Percentiles rank a stretch among this genome's conserved stretches.
phyloP scores from a whole-genome alignment of 1,139 yeast genomes.

The Arxiozyma bovina region DNA sequence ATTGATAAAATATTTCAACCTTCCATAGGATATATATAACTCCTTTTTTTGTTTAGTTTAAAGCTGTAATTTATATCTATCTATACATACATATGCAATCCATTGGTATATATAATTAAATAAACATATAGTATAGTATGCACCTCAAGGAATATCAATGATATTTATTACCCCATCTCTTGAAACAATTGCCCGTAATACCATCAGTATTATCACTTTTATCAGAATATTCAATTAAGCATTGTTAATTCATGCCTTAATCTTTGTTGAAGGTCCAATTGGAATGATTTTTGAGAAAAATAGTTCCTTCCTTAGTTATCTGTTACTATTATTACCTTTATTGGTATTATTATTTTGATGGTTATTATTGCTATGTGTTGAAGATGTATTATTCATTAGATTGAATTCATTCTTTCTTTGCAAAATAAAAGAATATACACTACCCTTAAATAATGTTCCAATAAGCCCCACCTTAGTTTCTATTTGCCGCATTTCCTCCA shows the following conservation, averaged over 20 bases:
- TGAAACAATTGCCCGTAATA: neutral
- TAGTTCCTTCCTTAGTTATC: neutral
- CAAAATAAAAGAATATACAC: slow-evolving; percentile 51
- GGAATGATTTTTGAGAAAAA: neutral
- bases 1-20: no score
- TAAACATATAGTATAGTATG: no score
- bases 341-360: neutral
- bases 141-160: neutral
- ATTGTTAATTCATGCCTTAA: no score
- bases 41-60: no score
- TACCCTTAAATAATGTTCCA: slow-evolving; percentile 58
- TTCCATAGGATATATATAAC: neutral
- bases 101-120: neutral
- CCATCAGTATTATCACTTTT: no score
- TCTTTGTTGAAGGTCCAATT: neutral
- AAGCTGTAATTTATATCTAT: neutral
- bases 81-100: neutral
- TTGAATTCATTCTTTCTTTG: slow-evolving; percentile 30
- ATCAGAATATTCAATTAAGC: no score
- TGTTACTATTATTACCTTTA: neutral
- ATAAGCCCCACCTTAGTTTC: slow-evolving; percentile 59
- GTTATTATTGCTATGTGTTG: neutral
- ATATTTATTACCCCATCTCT: neutral
- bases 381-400: slow-evolving; percentile 3
- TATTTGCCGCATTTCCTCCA: slow-evolving; percentile 39